Evolutionary conservation across 805 yeast genomes (phyloP).

Genomic region (Suhomyces faveliae): DNA sequence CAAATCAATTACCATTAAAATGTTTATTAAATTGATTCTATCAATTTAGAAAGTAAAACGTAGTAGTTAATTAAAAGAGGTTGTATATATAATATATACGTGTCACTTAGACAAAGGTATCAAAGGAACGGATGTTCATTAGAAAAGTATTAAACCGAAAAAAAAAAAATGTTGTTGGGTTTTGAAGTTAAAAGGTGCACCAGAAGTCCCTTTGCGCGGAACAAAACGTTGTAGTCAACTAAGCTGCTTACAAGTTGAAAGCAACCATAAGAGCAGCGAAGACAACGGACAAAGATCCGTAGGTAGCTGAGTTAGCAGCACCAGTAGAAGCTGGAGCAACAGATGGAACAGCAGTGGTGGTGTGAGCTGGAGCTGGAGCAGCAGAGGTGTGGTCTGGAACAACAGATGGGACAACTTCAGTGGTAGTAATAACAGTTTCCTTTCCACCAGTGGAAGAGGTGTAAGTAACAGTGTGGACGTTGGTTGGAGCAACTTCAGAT

Average conservation of each 20-base stretch:
- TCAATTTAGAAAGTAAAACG: not conserved
- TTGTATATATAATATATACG: slow-evolving; percentile 1
- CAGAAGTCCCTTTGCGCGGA: slow-evolving; percentile 2
- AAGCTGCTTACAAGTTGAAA: slow-evolving; percentile 9
- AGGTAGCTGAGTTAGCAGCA: slow-evolving; percentile 8
- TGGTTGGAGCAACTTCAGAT: slow-evolving; percentile 3
- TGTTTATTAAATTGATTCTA: not conserved
- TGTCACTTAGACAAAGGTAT: not conserved
- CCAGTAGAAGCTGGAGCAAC: slow-evolving; percentile 9
- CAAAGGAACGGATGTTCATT: not conserved
- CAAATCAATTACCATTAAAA: not conserved
- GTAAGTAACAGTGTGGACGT: not conserved
- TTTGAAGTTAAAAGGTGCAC: slow-evolving; percentile 1
- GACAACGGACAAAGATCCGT: slow-evolving; percentile 10
- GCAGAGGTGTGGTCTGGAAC: slow-evolving; percentile 2
- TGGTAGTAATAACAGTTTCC: slow-evolving; percentile 7
- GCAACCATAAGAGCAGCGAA: slow-evolving; percentile 10
- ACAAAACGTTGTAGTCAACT: no score
- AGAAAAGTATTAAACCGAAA: slow-evolving; percentile 3
- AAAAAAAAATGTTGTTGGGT: slow-evolving; percentile 1
- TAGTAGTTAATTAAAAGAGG: not conserved
- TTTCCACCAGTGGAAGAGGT: slow-evolving; percentile 2
- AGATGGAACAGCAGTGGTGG: slow-evolving; percentile 8
- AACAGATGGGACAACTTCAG: slow-evolving; percentile 2
- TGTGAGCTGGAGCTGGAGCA: slow-evolving; percentile 3